These are phyloP conservation scores for Onygena corvina DNA, from an alignment of 2,329 filamentous ascomycete genomes.

Conservation along the genomic window DNA sequence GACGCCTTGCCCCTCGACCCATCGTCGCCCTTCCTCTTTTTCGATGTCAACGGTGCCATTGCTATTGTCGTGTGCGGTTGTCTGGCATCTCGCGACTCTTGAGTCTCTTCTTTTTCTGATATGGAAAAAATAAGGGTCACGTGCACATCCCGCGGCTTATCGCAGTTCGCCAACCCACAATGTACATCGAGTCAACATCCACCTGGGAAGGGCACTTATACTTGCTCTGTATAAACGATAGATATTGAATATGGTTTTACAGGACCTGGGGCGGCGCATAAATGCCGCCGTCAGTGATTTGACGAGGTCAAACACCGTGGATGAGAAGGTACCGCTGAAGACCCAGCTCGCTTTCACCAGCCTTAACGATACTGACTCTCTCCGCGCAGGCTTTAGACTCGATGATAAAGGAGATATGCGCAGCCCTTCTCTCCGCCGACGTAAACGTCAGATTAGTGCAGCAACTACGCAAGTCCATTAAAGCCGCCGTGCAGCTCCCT, in stretches of 20 bases:
- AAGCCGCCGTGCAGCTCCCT: constrained; percentile 82
- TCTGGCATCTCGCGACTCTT: neutral
- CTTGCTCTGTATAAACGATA: neutral
- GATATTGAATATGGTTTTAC: constrained; percentile 71
- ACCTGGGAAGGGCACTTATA: no score
- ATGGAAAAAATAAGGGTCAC: no score
- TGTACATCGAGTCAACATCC: no score
- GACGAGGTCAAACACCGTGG: constrained; percentile 80
- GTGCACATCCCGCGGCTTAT: no score
- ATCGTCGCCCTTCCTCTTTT: constrained; percentile 50
- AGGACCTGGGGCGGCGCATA: constrained; percentile 96
- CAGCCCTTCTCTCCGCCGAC: constrained; percentile 89
- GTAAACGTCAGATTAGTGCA: constrained; percentile 93
- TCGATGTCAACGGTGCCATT: constrained; percentile 32
- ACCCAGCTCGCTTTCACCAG: neutral
- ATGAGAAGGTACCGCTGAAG: constrained; percentile 62
- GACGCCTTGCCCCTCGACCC: constrained; percentile 43
- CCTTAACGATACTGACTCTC: constrained; percentile 12
- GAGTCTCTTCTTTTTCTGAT: neutral
- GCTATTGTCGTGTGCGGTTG: constrained; percentile 6
- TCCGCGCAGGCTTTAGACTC: constrained; percentile 68
- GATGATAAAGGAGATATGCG: constrained; percentile 97
- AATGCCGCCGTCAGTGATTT: constrained; percentile 91
- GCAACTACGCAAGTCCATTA: constrained; percentile 85
- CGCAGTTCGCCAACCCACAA: no score